A percentile compares a stretch with the other conserved stretches of the same genome.
These are phyloP conservation scores for Penicillium parvum DNA, from an alignment of 495 filamentous ascomycete species.

Conservation along the genomic window DNA sequence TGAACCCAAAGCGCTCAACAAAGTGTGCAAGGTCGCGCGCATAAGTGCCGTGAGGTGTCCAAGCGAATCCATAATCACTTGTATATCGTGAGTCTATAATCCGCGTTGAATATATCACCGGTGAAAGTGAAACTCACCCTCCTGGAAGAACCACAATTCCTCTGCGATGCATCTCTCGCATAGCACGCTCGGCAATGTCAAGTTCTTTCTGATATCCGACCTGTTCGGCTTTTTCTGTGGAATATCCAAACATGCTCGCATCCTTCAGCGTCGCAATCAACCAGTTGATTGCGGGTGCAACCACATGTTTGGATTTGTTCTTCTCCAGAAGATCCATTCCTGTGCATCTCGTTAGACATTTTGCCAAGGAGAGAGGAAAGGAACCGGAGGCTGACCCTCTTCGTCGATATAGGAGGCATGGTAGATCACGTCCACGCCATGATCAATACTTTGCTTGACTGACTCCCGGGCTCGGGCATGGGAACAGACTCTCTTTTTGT, in stretches of 20 bases:
- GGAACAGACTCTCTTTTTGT: constrained; percentile 42
- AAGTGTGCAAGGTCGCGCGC: constrained; percentile 48
- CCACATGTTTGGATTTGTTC: constrained; percentile 41
- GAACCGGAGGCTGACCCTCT: constrained; percentile 22
- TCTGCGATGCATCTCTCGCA: constrained; percentile 46
- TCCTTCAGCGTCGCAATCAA: constrained; percentile 39
- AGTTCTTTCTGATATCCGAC: constrained; percentile 44
- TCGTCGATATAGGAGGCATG: constrained; percentile 49
- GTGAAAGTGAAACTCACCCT: constrained; percentile 15
- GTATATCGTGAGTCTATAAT: background rate
- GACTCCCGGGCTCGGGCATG: constrained; percentile 48
- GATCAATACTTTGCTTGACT: constrained; percentile 41
- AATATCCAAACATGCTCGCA: constrained; percentile 43
- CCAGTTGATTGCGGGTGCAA: constrained; percentile 47
- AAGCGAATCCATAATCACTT: constrained; percentile 52
- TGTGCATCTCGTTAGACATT: background rate
- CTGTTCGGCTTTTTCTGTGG: constrained; percentile 40
- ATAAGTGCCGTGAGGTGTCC: constrained; percentile 50
- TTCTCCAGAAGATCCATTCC: constrained; percentile 45
- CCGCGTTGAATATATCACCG: background rate
- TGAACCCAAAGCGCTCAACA: constrained; percentile 47
- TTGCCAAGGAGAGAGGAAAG: background rate
- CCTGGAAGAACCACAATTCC: constrained; percentile 46
- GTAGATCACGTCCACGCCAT: constrained; percentile 52
- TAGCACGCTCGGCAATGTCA: constrained; percentile 33